Conservation (phyloP, 2,329 filamentous ascomycete genomes). For the Sclerotinia trifoliorum region DNA sequence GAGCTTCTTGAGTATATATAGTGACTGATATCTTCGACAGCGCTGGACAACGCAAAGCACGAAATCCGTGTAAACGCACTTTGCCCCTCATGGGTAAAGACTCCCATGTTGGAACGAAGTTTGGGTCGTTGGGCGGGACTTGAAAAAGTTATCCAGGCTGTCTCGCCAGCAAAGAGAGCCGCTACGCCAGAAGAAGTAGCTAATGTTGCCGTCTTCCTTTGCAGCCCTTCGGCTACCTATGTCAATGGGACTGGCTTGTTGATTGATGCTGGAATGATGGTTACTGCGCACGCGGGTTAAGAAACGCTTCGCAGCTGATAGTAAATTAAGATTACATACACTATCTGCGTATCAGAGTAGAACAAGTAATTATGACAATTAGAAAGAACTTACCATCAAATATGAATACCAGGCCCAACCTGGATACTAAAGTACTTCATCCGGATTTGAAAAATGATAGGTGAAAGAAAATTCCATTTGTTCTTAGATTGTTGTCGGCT, state of each 20-base stretch:
- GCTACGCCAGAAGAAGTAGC: slow-evolving; percentile 28
- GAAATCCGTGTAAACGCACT: slow-evolving; percentile 11
- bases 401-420: too few species aligned
- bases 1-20: background rate
- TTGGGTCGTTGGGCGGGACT: background rate
- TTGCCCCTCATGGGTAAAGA: slow-evolving; percentile 25
- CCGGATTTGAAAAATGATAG: too few species aligned
- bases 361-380: too few species aligned
- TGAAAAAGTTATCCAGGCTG: background rate
- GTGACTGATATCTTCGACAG: background rate
- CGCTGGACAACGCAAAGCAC: background rate
- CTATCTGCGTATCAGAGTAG: too few species aligned
- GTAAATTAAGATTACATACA: too few species aligned
- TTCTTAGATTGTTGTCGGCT: too few species aligned
- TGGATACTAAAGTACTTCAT: too few species aligned
- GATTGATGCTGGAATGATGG: slow-evolving; percentile 23
- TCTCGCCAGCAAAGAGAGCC: slow-evolving; percentile 7
- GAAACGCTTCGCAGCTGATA: too few species aligned
- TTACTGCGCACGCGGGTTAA: background rate
- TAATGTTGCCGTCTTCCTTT: slow-evolving; percentile 26
- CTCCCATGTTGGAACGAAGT: slow-evolving; percentile 23
- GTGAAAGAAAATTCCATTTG: too few species aligned
- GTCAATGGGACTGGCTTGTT: slow-evolving; percentile 25
- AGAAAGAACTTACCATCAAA: too few species aligned
- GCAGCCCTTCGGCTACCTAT: slow-evolving; percentile 26